Evolutionary conservation across 2,329 filamentous ascomycete genomes (phyloP), one percentile per base, ranked within the genome.

Genomic region (Alternaria ventricosa): DNA sequence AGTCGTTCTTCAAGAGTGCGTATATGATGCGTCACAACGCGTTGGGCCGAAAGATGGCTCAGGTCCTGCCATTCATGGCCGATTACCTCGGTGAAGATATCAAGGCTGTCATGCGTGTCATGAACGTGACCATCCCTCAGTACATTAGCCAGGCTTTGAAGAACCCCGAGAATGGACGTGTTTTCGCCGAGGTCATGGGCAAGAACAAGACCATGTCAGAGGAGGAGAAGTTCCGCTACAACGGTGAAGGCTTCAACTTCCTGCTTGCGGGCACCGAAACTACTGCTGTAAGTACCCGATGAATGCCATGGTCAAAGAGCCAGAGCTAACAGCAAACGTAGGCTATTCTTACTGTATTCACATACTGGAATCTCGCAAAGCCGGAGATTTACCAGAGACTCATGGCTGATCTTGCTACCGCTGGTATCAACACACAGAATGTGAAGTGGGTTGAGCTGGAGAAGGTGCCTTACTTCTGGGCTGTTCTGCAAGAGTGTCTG

Each of bases 341-440:
- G 72, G 75, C 56, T 51, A 73, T 73, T n/a, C 72, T 80, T 11
- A 70, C 77, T 5, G 70, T 75, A 15, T 72, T 74, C 55, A 68
- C 75, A 6, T 79, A 76, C 65, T 73, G 76, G 72, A 65, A 83
- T 3, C 76, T 77, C 13, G 73, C 71, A 45, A 77, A 73, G 27
- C 75, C 70, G 33, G 46, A 64, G 27, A 36, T 74, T 18, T 69
- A 72, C 43, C 50, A 61, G 5, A 66, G 68, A 22, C 64, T 78
- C 15, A 66, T 64, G 63, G 69, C 62, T 45, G 74, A 71, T 20
- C 70, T 74, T 51, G 68, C 60, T 36, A 67, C 46, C 22, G 59
- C 61, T 11, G 61, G 63, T 15, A 33, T 70, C 46, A 65, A 61
- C 27, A 20, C 58, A 3, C 61, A 68, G 20, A 67, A 61, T 25